Evolutionary conservation across 345 rosid genomes (phyloP).

Genomic region (Raphanus sativus): DNA sequence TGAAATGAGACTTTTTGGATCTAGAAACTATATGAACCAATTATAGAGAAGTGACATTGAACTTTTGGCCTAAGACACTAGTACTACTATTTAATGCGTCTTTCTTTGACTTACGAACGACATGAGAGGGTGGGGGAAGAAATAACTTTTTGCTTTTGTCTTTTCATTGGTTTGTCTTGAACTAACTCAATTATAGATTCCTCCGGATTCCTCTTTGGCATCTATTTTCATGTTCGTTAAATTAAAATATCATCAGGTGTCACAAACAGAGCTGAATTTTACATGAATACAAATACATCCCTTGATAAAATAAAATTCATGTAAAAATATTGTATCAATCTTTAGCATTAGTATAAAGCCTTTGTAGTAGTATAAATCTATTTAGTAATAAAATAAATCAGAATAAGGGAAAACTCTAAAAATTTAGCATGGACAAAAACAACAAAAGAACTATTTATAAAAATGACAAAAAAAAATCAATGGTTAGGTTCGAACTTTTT

Average conservation of each 20-base stretch:
- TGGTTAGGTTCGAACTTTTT: no score
- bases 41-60: neutral
- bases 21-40: constrained; percentile 18
- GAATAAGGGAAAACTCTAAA: no score
- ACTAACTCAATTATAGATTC: constrained; percentile 22
- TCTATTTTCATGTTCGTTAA: neutral
- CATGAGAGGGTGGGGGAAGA: neutral
- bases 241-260: neutral
- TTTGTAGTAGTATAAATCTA: neutral
- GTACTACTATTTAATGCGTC: neutral
- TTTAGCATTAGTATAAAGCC: neutral
- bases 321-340: neutral
- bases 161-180: constrained; percentile 23
- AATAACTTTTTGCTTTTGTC: constrained; percentile 1
- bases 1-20: constrained; percentile 28
- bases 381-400: no score
- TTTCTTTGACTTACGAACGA: constrained; percentile 26
- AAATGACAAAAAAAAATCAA: no score
- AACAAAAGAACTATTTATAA: no score
- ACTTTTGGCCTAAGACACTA: constrained; percentile 10
- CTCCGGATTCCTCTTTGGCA: constrained; percentile 9
- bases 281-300: neutral
- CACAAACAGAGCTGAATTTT: neutral
- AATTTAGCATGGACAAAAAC: no score
- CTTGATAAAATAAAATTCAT: neutral